Conservation (phyloP, 2,329 filamentous ascomycete species). For the Ilyonectria destructans region DNA sequence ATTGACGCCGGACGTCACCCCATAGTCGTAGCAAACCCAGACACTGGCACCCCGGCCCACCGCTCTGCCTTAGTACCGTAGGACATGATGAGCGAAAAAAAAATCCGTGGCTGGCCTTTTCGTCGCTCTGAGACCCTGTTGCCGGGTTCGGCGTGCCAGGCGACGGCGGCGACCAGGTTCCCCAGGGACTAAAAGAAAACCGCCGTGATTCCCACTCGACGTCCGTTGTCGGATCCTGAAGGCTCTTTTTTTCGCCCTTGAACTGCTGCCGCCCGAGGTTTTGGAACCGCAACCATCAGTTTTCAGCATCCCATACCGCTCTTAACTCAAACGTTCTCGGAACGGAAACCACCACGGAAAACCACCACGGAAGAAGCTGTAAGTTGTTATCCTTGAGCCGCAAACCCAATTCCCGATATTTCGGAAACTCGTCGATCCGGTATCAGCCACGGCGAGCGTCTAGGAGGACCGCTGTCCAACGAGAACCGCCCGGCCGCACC, state of each 20-base stretch:
- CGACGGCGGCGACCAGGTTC: conserved; percentile 28
- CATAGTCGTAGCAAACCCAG: conserved; percentile 26
- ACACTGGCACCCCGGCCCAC: conserved; percentile 11
- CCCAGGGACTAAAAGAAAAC: conserved; percentile 41
- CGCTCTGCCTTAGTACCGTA: conserved; percentile 10
- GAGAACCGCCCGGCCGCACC: neutral
- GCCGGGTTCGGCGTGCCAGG: conserved; percentile 27
- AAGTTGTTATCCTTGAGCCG: conserved; percentile 4
- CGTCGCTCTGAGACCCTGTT: conserved; percentile 18
- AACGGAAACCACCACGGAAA: neutral
- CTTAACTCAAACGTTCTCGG: neutral
- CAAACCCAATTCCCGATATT: neutral
- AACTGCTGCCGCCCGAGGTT: conserved; percentile 23
- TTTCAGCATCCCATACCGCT: neutral
- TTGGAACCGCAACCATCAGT: neutral
- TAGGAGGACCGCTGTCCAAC: neutral
- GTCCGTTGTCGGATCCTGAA: conserved; percentile 48
- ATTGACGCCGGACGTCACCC: conserved; percentile 25
- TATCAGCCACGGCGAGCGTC: neutral
- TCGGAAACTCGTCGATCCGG: neutral
- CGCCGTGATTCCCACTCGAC: conserved; percentile 39
- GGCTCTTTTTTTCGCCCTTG: conserved; percentile 36
- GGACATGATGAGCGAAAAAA: conserved; percentile 7
- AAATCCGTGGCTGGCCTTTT: conserved; percentile 24
- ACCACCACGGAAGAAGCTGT: conserved; percentile 3